A percentile compares a stretch with the other conserved stretches of the same genome.
These are phyloP conservation scores for Strobilomyces dryophilus DNA, from an alignment of 768 basidiomycete species.

Conservation along the genomic window DNA sequence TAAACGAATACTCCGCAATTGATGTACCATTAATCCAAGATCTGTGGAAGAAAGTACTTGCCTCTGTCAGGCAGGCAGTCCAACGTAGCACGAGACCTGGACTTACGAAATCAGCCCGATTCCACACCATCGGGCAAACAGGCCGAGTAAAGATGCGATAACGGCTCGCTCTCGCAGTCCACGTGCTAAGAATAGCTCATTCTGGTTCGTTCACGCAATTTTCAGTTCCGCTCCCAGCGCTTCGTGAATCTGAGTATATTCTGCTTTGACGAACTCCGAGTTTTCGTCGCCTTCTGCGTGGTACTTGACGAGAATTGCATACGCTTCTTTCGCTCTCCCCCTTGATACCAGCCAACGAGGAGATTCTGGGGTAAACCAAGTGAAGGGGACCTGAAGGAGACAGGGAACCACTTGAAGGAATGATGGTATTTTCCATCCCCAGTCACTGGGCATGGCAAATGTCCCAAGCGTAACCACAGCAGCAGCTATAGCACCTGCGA, in stretches of 20 bases:
- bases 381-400: slow-evolving; percentile 47
- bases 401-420: slow-evolving; percentile 58
- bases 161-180: slow-evolving; percentile 10
- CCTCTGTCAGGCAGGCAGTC: neutral
- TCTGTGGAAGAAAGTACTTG: slow-evolving; percentile 10
- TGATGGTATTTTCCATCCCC: slow-evolving; percentile 66
- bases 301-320: slow-evolving; percentile 47
- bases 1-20: slow-evolving; percentile 4
- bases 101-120: slow-evolving; percentile 7
- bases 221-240: neutral
- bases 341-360: slow-evolving; percentile 62
- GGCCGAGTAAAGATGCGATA: slow-evolving; percentile 1
- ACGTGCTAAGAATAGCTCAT: neutral
- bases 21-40: slow-evolving; percentile 8
- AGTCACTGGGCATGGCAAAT: slow-evolving; percentile 51
- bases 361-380: slow-evolving; percentile 36
- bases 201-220: slow-evolving; percentile 12
- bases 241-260: neutral
- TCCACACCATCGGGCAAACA: slow-evolving; percentile 11
- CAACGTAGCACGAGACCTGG: neutral
- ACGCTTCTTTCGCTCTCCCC: slow-evolving; percentile 48
- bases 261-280: slow-evolving; percentile 48
- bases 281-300: slow-evolving; percentile 53
- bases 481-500: slow-evolving; percentile 29
- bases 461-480: slow-evolving; percentile 59